Percentiles rank a stretch among this genome's conserved stretches.
Conservation (phyloP, 2,329 filamentous ascomycete species). For the Furcasterigmium furcatum region DNA sequence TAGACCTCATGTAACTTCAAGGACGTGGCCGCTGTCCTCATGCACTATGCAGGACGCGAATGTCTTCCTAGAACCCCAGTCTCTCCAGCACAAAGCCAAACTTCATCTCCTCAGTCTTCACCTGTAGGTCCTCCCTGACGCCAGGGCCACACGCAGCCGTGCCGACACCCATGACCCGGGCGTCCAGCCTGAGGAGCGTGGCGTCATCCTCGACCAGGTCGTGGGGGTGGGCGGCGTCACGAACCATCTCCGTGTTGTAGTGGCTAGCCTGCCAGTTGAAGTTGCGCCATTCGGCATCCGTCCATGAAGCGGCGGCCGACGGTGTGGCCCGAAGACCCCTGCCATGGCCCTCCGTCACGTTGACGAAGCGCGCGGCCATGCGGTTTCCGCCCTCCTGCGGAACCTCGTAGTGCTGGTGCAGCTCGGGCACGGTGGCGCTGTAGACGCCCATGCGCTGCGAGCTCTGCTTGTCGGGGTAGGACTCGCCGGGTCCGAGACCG, state of each 20-base stretch:
- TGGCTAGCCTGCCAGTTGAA: slow-evolving; percentile 56
- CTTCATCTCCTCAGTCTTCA: slow-evolving; percentile 32
- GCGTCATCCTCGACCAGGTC: slow-evolving; percentile 53
- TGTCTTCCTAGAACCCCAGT: slow-evolving; percentile 10
- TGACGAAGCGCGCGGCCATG: slow-evolving; percentile 56
- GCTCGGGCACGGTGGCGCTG: slow-evolving; percentile 36
- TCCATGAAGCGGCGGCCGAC: slow-evolving; percentile 22
- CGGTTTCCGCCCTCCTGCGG: slow-evolving; percentile 68
- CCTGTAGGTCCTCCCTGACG: slow-evolving; percentile 40
- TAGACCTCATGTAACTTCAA: too few species aligned
- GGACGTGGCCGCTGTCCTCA: too few species aligned
- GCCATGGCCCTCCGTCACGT: slow-evolving; percentile 23
- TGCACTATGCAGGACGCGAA: too few species aligned
- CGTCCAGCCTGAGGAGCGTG: slow-evolving; percentile 38
- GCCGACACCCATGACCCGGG: slow-evolving; percentile 45
- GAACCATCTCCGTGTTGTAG: slow-evolving; percentile 49
- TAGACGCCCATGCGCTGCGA: slow-evolving; percentile 53
- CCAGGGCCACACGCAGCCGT: slow-evolving; percentile 45
- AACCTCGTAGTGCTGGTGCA: slow-evolving; percentile 60
- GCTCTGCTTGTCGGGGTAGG: slow-evolving; percentile 59
- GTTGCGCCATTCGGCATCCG: slow-evolving; percentile 24
- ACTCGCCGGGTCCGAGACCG: slow-evolving; percentile 61
- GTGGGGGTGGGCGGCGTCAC: slow-evolving; percentile 59
- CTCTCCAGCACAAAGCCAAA: slow-evolving; percentile 39
- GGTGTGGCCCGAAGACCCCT: slow-evolving; percentile 23